Conservation (phyloP, 1,139 yeast species). For the Cylindricascospora bacillispora region DNA sequence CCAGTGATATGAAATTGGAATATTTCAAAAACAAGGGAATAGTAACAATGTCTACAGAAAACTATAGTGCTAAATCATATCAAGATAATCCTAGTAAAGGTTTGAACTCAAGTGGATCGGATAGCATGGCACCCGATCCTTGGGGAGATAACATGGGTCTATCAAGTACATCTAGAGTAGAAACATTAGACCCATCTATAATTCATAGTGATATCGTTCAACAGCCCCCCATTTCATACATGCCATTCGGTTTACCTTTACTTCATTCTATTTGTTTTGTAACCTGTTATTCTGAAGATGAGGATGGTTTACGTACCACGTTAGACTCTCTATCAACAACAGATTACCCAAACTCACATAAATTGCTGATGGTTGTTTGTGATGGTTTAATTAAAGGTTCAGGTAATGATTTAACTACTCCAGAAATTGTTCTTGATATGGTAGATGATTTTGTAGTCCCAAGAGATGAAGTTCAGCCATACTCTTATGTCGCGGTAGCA, state of each 20-base stretch:
- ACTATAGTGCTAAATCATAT: slow-evolving; percentile 8
- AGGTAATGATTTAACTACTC: slow-evolving; percentile 76
- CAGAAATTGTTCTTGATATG: slow-evolving; percentile 77
- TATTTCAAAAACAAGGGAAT: slow-evolving; percentile 9
- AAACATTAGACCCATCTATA: slow-evolving; percentile 53
- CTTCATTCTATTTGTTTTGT: slow-evolving; percentile 76
- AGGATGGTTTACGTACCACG: slow-evolving; percentile 72
- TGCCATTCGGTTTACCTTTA: slow-evolving; percentile 79
- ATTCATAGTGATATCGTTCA: slow-evolving; percentile 65
- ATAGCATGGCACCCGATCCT: slow-evolving; percentile 6
- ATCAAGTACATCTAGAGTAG: slow-evolving; percentile 17
- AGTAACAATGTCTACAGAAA: slow-evolving; percentile 29
- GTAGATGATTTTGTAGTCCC: slow-evolving; percentile 72
- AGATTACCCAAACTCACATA: slow-evolving; percentile 90
- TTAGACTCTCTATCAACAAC: slow-evolving; percentile 86
- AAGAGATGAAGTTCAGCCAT: slow-evolving; percentile 59
- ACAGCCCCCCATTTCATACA: slow-evolving; percentile 82
- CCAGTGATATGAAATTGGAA: neutral
- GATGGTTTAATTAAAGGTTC: slow-evolving; percentile 93
- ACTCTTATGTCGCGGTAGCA: slow-evolving; percentile 90
- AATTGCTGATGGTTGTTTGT: slow-evolving; percentile 69
- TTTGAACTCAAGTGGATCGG: slow-evolving; percentile 4
- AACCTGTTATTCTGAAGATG: slow-evolving; percentile 92
- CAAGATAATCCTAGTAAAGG: slow-evolving; percentile 2
- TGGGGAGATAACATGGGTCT: slow-evolving; percentile 4